phyloP scores from a whole-genome alignment of 2,329 filamentous ascomycete genomes.

The Pseudogymnoascus sp. region DNA sequence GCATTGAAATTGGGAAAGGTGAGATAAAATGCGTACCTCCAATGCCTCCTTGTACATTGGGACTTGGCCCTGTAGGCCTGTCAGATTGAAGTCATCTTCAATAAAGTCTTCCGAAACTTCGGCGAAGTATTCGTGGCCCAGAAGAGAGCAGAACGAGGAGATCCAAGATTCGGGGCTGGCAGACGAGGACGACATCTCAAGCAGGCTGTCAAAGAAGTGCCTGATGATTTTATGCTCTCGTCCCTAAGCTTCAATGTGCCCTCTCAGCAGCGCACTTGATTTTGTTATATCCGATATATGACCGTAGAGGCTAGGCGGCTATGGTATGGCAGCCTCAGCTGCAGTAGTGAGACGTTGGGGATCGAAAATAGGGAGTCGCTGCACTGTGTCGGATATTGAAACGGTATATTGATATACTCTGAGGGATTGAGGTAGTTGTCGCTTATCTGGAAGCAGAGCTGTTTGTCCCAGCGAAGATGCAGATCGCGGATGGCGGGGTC shows the following conservation, averaged over 20 bases:
- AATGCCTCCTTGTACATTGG: slow-evolving; percentile 98
- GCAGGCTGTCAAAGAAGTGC: background rate
- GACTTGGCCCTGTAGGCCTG: slow-evolving; percentile 88
- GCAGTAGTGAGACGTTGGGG: background rate
- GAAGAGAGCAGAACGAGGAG: slow-evolving; percentile 86
- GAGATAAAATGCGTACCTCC: slow-evolving; percentile 47
- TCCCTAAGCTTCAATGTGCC: slow-evolving; percentile 7
- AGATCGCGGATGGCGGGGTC: slow-evolving; percentile 6
- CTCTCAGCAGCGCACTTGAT: slow-evolving; percentile 1
- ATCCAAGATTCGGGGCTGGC: slow-evolving; percentile 75
- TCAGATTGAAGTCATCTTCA: slow-evolving; percentile 99
- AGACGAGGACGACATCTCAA: slow-evolving; percentile 7
- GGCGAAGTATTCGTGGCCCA: slow-evolving; percentile 97
- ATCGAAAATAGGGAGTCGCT: background rate
- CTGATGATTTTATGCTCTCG: slow-evolving; percentile 7
- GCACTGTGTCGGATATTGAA: background rate
- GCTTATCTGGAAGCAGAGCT: slow-evolving; percentile 7
- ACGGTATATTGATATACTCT: background rate
- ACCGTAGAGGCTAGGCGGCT: background rate
- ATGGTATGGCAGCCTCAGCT: slow-evolving; percentile 5
- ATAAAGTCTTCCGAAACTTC: slow-evolving; percentile 99
- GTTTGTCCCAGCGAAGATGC: background rate
- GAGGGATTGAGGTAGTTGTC: slow-evolving; percentile 7
- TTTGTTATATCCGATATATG: slow-evolving; percentile 4
- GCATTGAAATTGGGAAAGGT: slow-evolving; percentile 9